Percentiles rank a stretch among this genome's conserved stretches.
phyloP scores from a whole-genome alignment of 163 green algal species.

The Chlorella variabilis region DNA sequence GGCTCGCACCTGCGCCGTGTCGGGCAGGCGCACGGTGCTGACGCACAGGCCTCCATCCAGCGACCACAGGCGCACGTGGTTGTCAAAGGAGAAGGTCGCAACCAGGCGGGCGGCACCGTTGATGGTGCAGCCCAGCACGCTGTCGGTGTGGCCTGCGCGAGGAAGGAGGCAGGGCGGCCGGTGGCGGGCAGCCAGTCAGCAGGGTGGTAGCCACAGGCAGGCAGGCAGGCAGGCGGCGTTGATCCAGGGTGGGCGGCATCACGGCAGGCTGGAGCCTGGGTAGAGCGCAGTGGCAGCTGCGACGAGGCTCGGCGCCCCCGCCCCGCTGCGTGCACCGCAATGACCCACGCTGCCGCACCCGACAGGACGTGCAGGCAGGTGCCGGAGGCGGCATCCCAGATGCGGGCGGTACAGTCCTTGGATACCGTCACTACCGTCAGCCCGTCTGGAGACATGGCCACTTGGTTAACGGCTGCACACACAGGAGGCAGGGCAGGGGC shows the following conservation, averaged over 20 bases:
- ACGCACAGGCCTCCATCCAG: conserved; percentile 40
- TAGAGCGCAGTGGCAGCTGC: too few species aligned
- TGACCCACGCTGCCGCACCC: conserved; percentile 19
- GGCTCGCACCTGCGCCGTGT: conserved; percentile 12
- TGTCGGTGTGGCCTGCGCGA: conserved; percentile 31
- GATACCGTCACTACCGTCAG: conserved; percentile 51
- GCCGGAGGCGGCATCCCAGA: conserved; percentile 71
- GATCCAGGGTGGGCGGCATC: too few species aligned
- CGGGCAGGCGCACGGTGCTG: background rate
- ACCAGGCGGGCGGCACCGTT: conserved; percentile 46
- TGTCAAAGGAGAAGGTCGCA: conserved; percentile 66
- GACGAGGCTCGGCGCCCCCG: too few species aligned
- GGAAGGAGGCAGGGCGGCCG: too few species aligned
- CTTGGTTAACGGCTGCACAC: conserved; percentile 37
- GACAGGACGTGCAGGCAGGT: conserved; percentile 49
- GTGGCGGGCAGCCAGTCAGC: too few species aligned
- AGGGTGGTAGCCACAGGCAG: background rate
- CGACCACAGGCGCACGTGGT: conserved; percentile 73
- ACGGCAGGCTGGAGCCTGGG: too few species aligned
- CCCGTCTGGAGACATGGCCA: conserved; percentile 47
- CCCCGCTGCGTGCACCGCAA: too few species aligned
- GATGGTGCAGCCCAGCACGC: conserved; percentile 21
- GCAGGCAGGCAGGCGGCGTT: too few species aligned
- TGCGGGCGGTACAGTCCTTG: conserved; percentile 73
- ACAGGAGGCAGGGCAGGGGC: background rate